phyloP scores from a whole-genome alignment of 805 yeast species.

The Ogataea ramenticola region DNA sequence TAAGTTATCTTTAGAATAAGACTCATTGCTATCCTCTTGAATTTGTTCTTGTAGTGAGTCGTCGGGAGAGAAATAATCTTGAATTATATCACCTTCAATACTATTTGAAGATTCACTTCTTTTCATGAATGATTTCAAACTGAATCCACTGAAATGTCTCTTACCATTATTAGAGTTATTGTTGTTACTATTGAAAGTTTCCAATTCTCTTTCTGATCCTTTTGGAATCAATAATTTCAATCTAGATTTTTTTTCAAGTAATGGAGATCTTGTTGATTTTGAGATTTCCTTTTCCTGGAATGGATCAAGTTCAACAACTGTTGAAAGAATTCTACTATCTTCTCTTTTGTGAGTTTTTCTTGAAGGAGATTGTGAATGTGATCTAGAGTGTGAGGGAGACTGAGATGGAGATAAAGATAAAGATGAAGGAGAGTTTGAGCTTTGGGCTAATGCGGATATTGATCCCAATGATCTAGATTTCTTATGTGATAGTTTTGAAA shows the following conservation, averaged over 20 bases:
- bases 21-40: too few relatives aligned
- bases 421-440: neutral
- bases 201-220: neutral
- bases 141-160: neutral
- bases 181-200: too few relatives aligned
- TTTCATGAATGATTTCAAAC: neutral
- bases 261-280: neutral
- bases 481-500: neutral
- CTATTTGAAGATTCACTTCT: neutral
- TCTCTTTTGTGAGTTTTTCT: neutral
- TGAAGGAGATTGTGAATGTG: neutral
- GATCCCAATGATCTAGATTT: neutral
- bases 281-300: neutral
- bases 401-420: neutral
- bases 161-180: neutral
- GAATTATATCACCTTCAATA: neutral
- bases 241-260: neutral
- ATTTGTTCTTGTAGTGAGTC: too few relatives aligned
- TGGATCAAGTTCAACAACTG: neutral
- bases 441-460: neutral
- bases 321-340: neutral
- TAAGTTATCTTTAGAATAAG: too few relatives aligned
- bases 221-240: neutral
- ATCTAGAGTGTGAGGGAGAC: too few relatives aligned
- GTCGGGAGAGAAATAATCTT: neutral